These are phyloP conservation scores for Penicillium frequentans DNA, from an alignment of 2,329 filamentous ascomycete genomes.

Conservation along the genomic window DNA sequence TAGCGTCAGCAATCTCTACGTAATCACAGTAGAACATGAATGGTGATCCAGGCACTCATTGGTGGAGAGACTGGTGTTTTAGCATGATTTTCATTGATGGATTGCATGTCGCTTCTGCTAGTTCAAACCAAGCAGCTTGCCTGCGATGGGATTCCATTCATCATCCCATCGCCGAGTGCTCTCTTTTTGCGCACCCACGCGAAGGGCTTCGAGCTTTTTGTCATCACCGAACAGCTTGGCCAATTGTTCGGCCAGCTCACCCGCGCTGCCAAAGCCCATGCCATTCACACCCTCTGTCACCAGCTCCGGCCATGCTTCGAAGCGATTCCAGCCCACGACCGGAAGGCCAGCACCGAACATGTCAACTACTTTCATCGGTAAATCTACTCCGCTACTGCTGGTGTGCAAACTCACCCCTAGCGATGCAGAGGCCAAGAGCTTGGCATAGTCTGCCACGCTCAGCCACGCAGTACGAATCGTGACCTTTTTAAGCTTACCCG, in stretches of 20 bases:
- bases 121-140: conserved; percentile 60
- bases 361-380: conserved; percentile 99
- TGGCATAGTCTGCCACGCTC: conserved; percentile 78
- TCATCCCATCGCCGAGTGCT: conserved; percentile 81
- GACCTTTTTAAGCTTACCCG: conserved; percentile 67
- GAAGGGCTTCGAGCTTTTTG: conserved; percentile 60
- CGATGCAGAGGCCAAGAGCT: conserved; percentile 79
- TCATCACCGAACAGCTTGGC: conserved; percentile 62
- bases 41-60: background rate
- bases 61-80: background rate
- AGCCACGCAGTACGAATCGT: conserved; percentile 82
- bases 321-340: conserved; percentile 80
- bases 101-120: background rate
- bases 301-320: conserved; percentile 88
- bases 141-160: conserved; percentile 86
- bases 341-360: conserved; percentile 96
- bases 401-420: conserved; percentile 89
- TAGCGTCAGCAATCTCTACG: conserved; percentile 1
- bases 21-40: background rate
- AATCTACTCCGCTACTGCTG: conserved; percentile 89
- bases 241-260: conserved; percentile 65
- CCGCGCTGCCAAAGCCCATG: conserved; percentile 73
- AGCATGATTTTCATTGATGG: background rate
- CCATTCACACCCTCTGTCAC: conserved; percentile 86
- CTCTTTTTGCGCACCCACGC: conserved; percentile 70